Evolutionary conservation across 2,329 filamentous ascomycete species (phyloP).

Genomic region (Akanthomyces uredinophilus): DNA sequence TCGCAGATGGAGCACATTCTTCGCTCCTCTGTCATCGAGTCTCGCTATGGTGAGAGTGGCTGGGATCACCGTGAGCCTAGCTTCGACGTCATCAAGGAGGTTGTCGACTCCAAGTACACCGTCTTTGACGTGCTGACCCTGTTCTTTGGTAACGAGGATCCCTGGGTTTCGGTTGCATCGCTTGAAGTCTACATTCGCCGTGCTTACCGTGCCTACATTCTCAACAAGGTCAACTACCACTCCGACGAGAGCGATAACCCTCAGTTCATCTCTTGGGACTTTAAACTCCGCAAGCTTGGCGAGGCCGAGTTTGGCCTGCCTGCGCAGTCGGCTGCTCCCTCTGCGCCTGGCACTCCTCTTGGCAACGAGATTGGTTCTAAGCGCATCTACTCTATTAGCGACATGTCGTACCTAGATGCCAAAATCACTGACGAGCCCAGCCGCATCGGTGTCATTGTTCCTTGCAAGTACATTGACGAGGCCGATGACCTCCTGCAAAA

Average conservation of each 20-base stretch:
- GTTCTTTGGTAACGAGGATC: constrained; percentile 92
- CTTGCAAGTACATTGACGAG: constrained; percentile 90
- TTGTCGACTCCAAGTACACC: constrained; percentile 97
- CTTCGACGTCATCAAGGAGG: constrained; percentile 88
- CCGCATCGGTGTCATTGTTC: constrained; percentile 90
- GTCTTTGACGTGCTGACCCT: constrained; percentile 93
- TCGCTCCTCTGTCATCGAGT: constrained; percentile 90
- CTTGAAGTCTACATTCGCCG: constrained; percentile 95
- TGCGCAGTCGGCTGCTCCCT: constrained; percentile 72
- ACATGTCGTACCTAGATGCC: constrained; percentile 82
- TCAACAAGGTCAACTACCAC: constrained; percentile 87
- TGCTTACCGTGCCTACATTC: constrained; percentile 90
- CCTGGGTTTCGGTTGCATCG: constrained; percentile 89
- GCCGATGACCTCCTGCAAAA: constrained; percentile 80
- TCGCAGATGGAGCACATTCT: constrained; percentile 98
- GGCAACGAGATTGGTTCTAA: constrained; percentile 45
- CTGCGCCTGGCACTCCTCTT: constrained; percentile 72
- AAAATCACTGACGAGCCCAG: constrained; percentile 70
- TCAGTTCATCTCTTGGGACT: constrained; percentile 90
- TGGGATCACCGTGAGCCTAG: constrained; percentile 95
- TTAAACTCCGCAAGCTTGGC: constrained; percentile 87
- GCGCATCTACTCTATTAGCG: constrained; percentile 89
- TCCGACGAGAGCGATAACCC: constrained; percentile 64
- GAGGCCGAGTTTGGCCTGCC: constrained; percentile 85
- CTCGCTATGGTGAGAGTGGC: constrained; percentile 93